Conservation (phyloP, 805 yeast species). For the Spathaspora boniae region DNA sequence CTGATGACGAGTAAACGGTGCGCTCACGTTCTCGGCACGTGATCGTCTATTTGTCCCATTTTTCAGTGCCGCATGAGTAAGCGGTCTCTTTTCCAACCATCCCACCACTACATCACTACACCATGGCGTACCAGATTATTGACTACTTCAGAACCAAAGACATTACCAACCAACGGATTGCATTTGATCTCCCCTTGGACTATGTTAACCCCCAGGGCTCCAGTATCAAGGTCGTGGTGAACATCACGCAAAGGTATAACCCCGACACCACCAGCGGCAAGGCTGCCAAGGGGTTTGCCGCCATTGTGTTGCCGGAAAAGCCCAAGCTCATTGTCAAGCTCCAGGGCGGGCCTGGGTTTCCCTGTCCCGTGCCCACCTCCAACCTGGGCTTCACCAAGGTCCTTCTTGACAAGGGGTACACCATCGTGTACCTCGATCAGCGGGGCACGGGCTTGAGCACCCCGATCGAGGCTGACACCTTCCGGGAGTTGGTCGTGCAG, state of each 20-base stretch:
- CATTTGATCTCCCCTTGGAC: slow-evolving; percentile 21
- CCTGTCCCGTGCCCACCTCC: slow-evolving; percentile 36
- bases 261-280: slow-evolving; percentile 15
- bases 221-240: slow-evolving; percentile 24
- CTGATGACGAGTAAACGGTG: too few relatives aligned
- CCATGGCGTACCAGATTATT: slow-evolving; percentile 14
- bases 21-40: too few relatives aligned
- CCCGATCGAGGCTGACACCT: slow-evolving; percentile 36
- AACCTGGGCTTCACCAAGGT: slow-evolving; percentile 35
- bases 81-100: too few relatives aligned
- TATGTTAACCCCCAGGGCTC: slow-evolving; percentile 9
- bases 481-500: slow-evolving; percentile 15
- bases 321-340: slow-evolving; percentile 40
- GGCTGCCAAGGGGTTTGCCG: slow-evolving; percentile 4
- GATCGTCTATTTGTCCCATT: too few relatives aligned
- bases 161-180: slow-evolving; percentile 19
- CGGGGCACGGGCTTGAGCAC: slow-evolving; percentile 59
- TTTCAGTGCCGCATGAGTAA: too few relatives aligned
- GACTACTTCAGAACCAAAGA: slow-evolving; percentile 20
- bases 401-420: slow-evolving; percentile 39
- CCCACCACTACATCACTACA: too few relatives aligned
- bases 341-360: slow-evolving; percentile 58
- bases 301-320: slow-evolving; percentile 21
- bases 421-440: slow-evolving; percentile 50
- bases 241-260: slow-evolving; percentile 28